phyloP scores from a whole-genome alignment of 495 filamentous ascomycete genomes.

The Oidiodendron maius region DNA sequence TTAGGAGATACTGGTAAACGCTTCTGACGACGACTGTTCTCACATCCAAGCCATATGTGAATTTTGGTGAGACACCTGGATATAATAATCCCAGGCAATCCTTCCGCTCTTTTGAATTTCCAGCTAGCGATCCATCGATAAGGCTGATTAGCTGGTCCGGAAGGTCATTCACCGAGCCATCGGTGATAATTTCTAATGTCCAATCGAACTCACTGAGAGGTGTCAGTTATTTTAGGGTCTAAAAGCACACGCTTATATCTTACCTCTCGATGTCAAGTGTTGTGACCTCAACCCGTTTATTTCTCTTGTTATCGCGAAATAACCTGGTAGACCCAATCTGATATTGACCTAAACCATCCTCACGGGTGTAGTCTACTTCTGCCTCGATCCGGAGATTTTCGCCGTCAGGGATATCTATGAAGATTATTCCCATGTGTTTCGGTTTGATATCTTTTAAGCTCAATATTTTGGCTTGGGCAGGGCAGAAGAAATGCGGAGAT shows the following conservation, averaged over 20 bases:
- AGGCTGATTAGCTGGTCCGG: neutral
- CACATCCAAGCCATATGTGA: constrained; percentile 9
- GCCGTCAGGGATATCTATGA: constrained; percentile 15
- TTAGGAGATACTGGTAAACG: constrained; percentile 38
- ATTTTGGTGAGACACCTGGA: constrained; percentile 21
- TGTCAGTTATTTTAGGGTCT: neutral
- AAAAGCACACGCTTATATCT: constrained; percentile 1
- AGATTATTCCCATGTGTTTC: constrained; percentile 20
- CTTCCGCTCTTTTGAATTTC: neutral
- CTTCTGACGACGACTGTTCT: constrained; percentile 42
- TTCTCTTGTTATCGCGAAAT: constrained; percentile 13
- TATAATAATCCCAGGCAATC: constrained; percentile 12
- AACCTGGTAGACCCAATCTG: constrained; percentile 10
- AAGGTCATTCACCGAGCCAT: constrained; percentile 17
- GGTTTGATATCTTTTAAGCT: constrained; percentile 19
- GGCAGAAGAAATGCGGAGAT: constrained; percentile 1
- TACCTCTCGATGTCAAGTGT: constrained; percentile 36
- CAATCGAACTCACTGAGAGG: constrained; percentile 32
- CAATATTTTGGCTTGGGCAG: constrained; percentile 8
- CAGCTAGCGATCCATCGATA: constrained; percentile 8
- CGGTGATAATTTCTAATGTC: constrained; percentile 30
- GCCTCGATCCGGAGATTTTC: constrained; percentile 20
- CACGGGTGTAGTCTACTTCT: constrained; percentile 19
- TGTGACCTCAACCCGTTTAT: constrained; percentile 26
- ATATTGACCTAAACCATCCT: constrained; percentile 2